phyloP scores from a whole-genome alignment of 1,284 basidiomycete species.

The Hymenochaete sp. region DNA sequence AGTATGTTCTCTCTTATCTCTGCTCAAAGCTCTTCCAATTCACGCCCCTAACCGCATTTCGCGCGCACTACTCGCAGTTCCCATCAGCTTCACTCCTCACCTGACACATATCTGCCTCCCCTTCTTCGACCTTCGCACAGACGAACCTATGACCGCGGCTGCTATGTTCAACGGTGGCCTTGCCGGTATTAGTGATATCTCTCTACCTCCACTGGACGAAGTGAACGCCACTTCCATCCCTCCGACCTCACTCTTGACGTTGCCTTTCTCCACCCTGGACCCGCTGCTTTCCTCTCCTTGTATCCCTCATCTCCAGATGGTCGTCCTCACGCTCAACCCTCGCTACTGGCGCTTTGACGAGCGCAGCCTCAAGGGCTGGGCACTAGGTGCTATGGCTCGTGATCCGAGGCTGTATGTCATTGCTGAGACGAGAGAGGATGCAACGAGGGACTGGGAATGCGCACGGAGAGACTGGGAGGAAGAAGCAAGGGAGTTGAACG shows the following conservation, averaged over 20 bases:
- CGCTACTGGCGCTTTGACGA: conserved; percentile 18
- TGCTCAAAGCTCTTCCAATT: not conserved
- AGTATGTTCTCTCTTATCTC: conserved; percentile 6
- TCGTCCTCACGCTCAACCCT: conserved; percentile 18
- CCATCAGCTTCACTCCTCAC: conserved; percentile 15
- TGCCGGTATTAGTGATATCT: no score
- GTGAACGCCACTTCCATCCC: not conserved
- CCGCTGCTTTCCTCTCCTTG: conserved; percentile 15
- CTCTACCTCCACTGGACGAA: no score
- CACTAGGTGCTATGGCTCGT: conserved; percentile 15
- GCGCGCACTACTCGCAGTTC: conserved; percentile 1
- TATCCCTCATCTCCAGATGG: conserved; percentile 11
- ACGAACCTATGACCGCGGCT: conserved; percentile 6
- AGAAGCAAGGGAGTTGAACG: no score
- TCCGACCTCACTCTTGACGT: not conserved
- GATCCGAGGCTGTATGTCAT: conserved; percentile 17
- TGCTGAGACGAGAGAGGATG: conserved; percentile 16
- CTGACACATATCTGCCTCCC: conserved; percentile 18
- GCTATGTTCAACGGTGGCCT: not conserved
- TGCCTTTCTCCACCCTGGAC: conserved; percentile 14
- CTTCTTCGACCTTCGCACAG: conserved; percentile 17
- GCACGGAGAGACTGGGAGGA: conserved; percentile 16
- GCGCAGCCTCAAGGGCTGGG: conserved; percentile 16
- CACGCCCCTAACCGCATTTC: not conserved
- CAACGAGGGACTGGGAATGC: conserved; percentile 16